Conservation (phyloP, 306 rosid genomes). For the Quercus gilva region DNA sequence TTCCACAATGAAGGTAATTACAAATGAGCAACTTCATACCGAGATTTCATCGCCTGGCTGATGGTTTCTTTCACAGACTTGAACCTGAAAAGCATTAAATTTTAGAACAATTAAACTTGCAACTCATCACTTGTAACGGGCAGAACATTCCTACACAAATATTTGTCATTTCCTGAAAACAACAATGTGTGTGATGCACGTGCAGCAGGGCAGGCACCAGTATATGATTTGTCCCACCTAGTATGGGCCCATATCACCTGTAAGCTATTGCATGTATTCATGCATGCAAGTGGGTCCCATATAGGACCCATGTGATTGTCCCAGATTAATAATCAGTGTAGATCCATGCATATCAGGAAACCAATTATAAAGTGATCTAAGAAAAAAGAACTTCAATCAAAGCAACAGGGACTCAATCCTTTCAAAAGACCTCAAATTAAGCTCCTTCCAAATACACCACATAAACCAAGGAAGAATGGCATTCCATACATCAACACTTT, state of each 20-base stretch:
- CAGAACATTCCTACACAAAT: background rate
- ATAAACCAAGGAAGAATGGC: too few relatives aligned
- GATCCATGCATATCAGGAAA: background rate
- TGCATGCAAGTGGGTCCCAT: background rate
- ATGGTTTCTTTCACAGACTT: conserved; percentile 93
- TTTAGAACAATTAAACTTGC: conserved; percentile 5
- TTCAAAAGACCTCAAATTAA: too few relatives aligned
- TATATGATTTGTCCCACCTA: background rate
- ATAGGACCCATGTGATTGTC: background rate
- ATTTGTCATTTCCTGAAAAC: background rate
- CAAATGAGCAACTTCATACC: conserved; percentile 42
- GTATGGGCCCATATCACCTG: background rate
- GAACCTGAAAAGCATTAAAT: conserved; percentile 57
- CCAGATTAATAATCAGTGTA: background rate
- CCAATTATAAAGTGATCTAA: too few relatives aligned
- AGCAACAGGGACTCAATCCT: too few relatives aligned
- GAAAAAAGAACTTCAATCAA: too few relatives aligned
- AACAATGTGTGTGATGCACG: background rate
- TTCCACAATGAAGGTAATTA: conserved; percentile 4
- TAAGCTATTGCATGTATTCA: background rate
- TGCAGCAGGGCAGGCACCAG: background rate
- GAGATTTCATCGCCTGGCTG: conserved; percentile 92
- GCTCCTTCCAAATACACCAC: too few relatives aligned
- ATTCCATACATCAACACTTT: too few relatives aligned
- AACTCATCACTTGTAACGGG: background rate